Percentiles rank a stretch among this genome's conserved stretches.
Conservation (phyloP, 2,329 filamentous ascomycete genomes). For the Phialophora expanda region DNA sequence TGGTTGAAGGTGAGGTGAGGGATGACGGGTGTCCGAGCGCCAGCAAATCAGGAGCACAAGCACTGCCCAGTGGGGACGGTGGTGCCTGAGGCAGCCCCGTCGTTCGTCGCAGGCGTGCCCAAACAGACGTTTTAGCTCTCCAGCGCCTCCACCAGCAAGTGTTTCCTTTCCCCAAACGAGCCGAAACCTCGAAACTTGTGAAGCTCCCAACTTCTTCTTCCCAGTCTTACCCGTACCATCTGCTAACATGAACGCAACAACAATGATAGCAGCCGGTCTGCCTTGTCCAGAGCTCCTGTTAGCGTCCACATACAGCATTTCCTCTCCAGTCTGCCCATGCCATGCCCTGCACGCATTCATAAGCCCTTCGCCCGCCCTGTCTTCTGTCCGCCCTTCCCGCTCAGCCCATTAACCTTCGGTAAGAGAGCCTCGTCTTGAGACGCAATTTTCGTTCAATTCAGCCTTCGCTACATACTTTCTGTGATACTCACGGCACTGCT, state of each 20-base stretch:
- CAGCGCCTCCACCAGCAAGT: background rate
- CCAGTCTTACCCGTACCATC: background rate
- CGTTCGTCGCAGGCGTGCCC: background rate
- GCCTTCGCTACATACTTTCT: background rate
- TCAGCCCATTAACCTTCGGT: background rate
- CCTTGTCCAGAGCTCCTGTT: background rate
- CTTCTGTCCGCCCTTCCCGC: background rate
- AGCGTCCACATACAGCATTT: background rate
- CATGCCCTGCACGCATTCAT: background rate
- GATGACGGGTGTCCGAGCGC: no score
- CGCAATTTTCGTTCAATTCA: background rate
- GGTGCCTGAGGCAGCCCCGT: background rate
- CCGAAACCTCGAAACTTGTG: background rate
- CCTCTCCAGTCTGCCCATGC: background rate
- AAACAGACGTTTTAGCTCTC: background rate
- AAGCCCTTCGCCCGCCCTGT: background rate
- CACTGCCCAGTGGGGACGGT: background rate
- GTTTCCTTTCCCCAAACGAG: constrained; percentile 6
- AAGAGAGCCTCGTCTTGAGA: background rate
- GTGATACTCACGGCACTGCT: background rate
- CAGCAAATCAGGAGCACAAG: background rate
- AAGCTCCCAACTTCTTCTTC: background rate
- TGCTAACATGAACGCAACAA: background rate
- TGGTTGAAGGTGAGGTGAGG: background rate
- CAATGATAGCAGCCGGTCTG: background rate